Base-by-base conservation (phyloP, 2,329 filamentous ascomycete species). In the Hypomyces perniciosus region DNA sequence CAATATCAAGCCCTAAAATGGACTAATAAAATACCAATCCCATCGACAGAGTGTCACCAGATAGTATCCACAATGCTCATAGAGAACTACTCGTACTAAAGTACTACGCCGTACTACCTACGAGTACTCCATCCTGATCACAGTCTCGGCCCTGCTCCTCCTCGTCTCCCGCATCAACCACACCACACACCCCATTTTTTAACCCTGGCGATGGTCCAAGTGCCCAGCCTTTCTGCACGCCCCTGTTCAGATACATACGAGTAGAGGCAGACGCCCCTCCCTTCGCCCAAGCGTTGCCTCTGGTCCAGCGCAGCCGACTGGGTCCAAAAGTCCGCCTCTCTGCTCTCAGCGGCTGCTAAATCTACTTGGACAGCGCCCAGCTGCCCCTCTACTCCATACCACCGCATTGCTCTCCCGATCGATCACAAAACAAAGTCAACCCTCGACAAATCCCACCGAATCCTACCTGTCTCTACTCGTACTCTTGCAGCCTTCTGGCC, bases 251-350 rank as follows among this genome's bases (percentile, higher is more conserved):
- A 20, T 12, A 20, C 13, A 33, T 29, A n/a, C n/a, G n/a, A n/a
- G n/a, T n/a, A n/a, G n/a, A n/a, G 20, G 20, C 20, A 20, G 20
- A 44, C 47, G 40, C 44, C 49, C 30, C 37, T 31, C 44, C 30
- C 29, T 38, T 29, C 10, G 48, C 46, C 29, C 29, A 44, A 49
- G 38, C 46, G 39, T 42, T 33, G 46, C 35, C 39, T 39, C 33
- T 26, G 7, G 31, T 26, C 50, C 50, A 49, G 35, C 40, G 50
- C 50, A 46, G 35, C 48, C 37, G 44, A 46, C 48, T 42, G 43
- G 43, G 44, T 35, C 49, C 49, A 47, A 51, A 51, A 51, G 49
- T 51, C 49, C 48, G 48, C 48, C 9, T 50, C 37, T 20, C 20
- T 20, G 2, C 35, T 38, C 35, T 6, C 39, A 47, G 33, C 44